Conservation (phyloP, 768 basidiomycete genomes). For the Zangia roseola region DNA sequence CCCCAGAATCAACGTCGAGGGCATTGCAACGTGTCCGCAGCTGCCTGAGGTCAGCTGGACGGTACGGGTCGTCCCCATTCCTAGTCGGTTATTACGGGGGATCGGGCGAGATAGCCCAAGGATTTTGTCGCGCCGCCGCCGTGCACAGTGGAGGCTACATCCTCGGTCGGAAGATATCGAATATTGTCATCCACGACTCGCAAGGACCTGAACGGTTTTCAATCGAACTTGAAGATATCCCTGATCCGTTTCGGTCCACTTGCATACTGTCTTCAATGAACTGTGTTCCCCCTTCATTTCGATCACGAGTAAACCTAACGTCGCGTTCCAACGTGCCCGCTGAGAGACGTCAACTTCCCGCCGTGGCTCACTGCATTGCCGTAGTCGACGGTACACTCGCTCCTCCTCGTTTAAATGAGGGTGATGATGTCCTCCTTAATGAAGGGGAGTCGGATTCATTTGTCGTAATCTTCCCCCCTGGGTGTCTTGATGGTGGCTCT, state of each 20-base stretch:
- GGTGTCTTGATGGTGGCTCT: slow-evolving; percentile 48
- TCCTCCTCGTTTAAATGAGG: slow-evolving; percentile 30
- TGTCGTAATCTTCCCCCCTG: slow-evolving; percentile 75
- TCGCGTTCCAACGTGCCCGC: background rate
- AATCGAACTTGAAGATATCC: slow-evolving; percentile 56
- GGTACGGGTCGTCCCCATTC: slow-evolving; percentile 87
- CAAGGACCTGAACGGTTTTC: slow-evolving; percentile 33
- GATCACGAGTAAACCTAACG: slow-evolving; percentile 18
- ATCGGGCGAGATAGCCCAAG: slow-evolving; percentile 88
- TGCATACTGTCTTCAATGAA: slow-evolving; percentile 51
- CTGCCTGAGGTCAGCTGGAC: slow-evolving; percentile 76
- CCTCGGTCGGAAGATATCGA: slow-evolving; percentile 46
- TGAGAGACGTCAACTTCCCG: slow-evolving; percentile 1
- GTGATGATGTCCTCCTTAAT: slow-evolving; percentile 4
- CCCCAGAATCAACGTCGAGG: slow-evolving; percentile 61
- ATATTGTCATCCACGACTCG: slow-evolving; percentile 30
- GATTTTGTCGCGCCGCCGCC: slow-evolving; percentile 84
- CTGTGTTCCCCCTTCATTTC: slow-evolving; percentile 33
- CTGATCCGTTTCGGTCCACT: slow-evolving; percentile 55
- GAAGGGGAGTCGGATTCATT: slow-evolving; percentile 52
- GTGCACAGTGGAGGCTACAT: slow-evolving; percentile 77
- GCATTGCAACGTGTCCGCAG: slow-evolving; percentile 68
- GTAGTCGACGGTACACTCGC: slow-evolving; percentile 40
- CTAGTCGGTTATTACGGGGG: slow-evolving; percentile 96
- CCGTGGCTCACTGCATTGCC: slow-evolving; percentile 49